Conservation (phyloP, 768 basidiomycete species). For the Rhizopogon vesiculosus region DNA sequence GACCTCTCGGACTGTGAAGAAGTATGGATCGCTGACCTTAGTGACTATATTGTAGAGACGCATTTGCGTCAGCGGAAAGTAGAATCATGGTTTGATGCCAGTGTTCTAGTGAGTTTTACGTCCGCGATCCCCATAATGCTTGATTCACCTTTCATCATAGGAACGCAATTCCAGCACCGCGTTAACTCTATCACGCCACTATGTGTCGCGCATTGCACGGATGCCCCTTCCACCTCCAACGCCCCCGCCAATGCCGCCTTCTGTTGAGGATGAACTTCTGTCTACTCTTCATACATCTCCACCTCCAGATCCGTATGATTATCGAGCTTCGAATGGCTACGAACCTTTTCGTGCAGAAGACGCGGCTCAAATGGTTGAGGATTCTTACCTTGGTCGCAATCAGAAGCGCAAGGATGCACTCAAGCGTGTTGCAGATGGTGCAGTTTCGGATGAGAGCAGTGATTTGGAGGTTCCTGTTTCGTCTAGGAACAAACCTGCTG, state of each 20-base stretch:
- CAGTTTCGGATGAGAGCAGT: slow-evolving; percentile 55
- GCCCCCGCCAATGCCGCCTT: slow-evolving; percentile 26
- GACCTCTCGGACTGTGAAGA: slow-evolving; percentile 82
- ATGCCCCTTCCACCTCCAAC: slow-evolving; percentile 40
- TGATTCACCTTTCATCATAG: slow-evolving; percentile 32
- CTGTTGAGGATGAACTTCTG: slow-evolving; percentile 30
- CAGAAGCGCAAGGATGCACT: slow-evolving; percentile 40
- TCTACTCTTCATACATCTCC: slow-evolving; percentile 35
- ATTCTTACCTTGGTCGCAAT: slow-evolving; percentile 42
- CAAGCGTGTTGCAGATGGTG: slow-evolving; percentile 46
- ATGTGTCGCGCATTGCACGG: slow-evolving; percentile 37
- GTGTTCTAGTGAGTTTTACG: slow-evolving; percentile 46
- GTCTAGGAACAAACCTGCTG: slow-evolving; percentile 37
- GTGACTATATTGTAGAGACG: slow-evolving; percentile 66
- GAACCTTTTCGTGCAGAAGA: slow-evolving; percentile 41
- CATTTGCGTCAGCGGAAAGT: slow-evolving; percentile 71
- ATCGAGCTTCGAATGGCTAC: slow-evolving; percentile 20
- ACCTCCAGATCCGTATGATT: slow-evolving; percentile 26
- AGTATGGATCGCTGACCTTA: slow-evolving; percentile 67
- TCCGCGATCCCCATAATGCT: background rate
- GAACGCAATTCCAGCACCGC: slow-evolving; percentile 67
- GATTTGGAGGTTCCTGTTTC: slow-evolving; percentile 43
- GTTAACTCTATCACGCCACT: slow-evolving; percentile 30
- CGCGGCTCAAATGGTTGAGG: slow-evolving; percentile 53
- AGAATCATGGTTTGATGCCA: slow-evolving; percentile 68